Evolutionary conservation across 1,139 yeast genomes (phyloP).

Genomic region (Zygosaccharomyces pseudobailii): DNA sequence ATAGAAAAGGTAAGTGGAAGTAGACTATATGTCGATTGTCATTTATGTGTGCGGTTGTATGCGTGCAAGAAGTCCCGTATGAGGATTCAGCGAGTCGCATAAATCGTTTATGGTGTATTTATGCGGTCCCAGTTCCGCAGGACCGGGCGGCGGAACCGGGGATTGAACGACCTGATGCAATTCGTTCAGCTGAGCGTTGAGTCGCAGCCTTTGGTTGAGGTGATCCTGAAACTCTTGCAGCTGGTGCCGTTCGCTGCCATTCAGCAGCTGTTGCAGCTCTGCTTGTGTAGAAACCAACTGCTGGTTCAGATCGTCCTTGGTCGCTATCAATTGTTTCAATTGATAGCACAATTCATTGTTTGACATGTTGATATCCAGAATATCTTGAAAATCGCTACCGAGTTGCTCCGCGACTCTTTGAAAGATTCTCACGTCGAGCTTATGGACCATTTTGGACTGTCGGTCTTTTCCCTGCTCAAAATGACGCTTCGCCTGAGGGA

Average conservation of each 20-base stretch:
- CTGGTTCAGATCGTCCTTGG: slow-evolving; percentile 18
- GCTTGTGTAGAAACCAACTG: slow-evolving; percentile 19
- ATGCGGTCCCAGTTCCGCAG: neutral
- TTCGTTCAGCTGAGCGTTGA: slow-evolving; percentile 17
- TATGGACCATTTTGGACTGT: slow-evolving; percentile 19
- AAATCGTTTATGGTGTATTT: slow-evolving; percentile 8
- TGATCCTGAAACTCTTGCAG: slow-evolving; percentile 13
- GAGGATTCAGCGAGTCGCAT: slow-evolving; percentile 18
- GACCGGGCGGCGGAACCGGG: slow-evolving; percentile 1
- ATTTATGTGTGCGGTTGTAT: slow-evolving; percentile 10
- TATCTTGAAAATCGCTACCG: slow-evolving; percentile 26
- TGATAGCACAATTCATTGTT: slow-evolving; percentile 30
- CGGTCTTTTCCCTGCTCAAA: slow-evolving; percentile 16
- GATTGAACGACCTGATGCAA: slow-evolving; percentile 8
- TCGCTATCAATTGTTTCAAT: slow-evolving; percentile 16
- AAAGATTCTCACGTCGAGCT: slow-evolving; percentile 28
- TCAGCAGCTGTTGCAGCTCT: slow-evolving; percentile 13
- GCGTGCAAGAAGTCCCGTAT: slow-evolving; percentile 19
- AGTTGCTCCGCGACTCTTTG: slow-evolving; percentile 17
- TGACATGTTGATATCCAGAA: slow-evolving; percentile 30
- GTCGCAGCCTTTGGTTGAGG: slow-evolving; percentile 13
- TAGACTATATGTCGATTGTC: slow-evolving; percentile 1
- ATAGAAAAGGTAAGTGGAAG: neutral
- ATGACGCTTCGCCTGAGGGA: slow-evolving; percentile 20
- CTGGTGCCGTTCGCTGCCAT: slow-evolving; percentile 18